A percentile compares a stretch with the other conserved stretches of the same genome.
These are phyloP conservation scores for Priceomyces fermenticarens DNA, from an alignment of 805 yeast species.

Conservation along the genomic window DNA sequence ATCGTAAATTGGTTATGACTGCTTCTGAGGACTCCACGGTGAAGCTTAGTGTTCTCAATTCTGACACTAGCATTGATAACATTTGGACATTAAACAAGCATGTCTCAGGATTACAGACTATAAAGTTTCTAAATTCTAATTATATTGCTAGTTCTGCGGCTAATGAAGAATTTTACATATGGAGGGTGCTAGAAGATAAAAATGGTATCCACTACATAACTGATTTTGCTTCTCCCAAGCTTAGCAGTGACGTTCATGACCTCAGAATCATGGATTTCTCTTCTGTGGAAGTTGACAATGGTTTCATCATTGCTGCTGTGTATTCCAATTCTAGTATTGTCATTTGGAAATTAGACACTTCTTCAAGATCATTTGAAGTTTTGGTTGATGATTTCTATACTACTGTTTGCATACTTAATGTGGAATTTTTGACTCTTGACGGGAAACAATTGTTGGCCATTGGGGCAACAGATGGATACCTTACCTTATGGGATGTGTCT, in stretches of 20 bases:
- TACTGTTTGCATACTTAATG: constrained; percentile 74
- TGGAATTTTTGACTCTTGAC: constrained; percentile 38
- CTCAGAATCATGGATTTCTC: constrained; percentile 87
- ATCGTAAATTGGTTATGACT: constrained; percentile 52
- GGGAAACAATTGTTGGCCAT: constrained; percentile 40
- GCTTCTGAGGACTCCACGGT: constrained; percentile 91
- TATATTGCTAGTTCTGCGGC: constrained; percentile 61
- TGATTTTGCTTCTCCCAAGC: constrained; percentile 52
- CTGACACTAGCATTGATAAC: constrained; percentile 42
- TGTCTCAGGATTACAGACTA: constrained; percentile 82
- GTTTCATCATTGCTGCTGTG: constrained; percentile 61
- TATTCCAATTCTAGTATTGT: constrained; percentile 83
- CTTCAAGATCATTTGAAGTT: constrained; percentile 36
- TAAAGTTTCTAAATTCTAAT: constrained; percentile 55
- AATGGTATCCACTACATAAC: constrained; percentile 35
- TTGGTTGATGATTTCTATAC: constrained; percentile 53
- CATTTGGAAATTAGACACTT: constrained; percentile 53
- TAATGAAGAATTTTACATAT: constrained; percentile 80
- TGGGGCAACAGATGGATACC: constrained; percentile 82
- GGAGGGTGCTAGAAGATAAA: constrained; percentile 53
- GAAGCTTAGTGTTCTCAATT: constrained; percentile 45
- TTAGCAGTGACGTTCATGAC: constrained; percentile 65
- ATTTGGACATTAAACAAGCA: constrained; percentile 73
- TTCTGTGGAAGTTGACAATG: constrained; percentile 37
- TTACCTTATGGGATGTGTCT: constrained; percentile 57